phyloP scores from a whole-genome alignment of 2,329 filamentous ascomycete genomes.

The Ascocoryne sarcoides region DNA sequence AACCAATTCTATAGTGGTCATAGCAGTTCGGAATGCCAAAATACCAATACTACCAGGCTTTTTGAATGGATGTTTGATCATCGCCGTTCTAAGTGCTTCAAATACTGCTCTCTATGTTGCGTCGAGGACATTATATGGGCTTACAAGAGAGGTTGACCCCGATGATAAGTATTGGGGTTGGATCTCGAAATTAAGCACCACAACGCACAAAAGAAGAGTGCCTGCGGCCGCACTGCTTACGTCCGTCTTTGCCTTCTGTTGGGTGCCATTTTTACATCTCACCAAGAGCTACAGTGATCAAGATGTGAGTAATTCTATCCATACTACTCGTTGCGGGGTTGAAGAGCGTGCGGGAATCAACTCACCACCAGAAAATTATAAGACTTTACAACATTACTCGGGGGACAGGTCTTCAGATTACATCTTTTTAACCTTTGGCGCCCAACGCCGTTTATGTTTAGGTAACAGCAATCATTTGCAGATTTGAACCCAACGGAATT shows the following conservation, averaged over 20 bases:
- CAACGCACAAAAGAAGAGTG: slow-evolving; percentile 6
- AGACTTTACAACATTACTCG: too few species aligned
- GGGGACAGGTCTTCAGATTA: too few species aligned
- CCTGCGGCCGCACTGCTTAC: slow-evolving; percentile 3
- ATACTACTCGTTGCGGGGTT: too few species aligned
- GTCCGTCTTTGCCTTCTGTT: slow-evolving; percentile 3
- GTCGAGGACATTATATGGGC: slow-evolving; percentile 28
- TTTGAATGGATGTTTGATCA: slow-evolving; percentile 26
- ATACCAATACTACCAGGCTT: slow-evolving; percentile 13
- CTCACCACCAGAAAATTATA: too few species aligned
- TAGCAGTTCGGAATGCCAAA: slow-evolving; percentile 7
- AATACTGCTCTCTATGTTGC: slow-evolving; percentile 30
- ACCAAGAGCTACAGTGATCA: slow-evolving; percentile 1
- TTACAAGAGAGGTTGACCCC: slow-evolving; percentile 13
- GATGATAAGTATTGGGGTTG: slow-evolving; percentile 1
- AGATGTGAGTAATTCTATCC: slow-evolving; percentile 3
- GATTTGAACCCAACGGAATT: too few species aligned
- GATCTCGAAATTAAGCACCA: slow-evolving; percentile 2
- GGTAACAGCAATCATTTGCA: too few species aligned
- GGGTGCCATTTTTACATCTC: slow-evolving; percentile 8
- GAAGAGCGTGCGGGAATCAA: too few species aligned
- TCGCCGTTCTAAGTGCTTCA: slow-evolving; percentile 27
- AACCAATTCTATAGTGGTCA: slow-evolving; percentile 1
- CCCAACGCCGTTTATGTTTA: too few species aligned
- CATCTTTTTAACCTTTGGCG: too few species aligned